A percentile compares a stretch with the other conserved stretches of the same genome.
phyloP scores from a whole-genome alignment of 257 asterid genomes.

The Leptodermis oblonga region DNA sequence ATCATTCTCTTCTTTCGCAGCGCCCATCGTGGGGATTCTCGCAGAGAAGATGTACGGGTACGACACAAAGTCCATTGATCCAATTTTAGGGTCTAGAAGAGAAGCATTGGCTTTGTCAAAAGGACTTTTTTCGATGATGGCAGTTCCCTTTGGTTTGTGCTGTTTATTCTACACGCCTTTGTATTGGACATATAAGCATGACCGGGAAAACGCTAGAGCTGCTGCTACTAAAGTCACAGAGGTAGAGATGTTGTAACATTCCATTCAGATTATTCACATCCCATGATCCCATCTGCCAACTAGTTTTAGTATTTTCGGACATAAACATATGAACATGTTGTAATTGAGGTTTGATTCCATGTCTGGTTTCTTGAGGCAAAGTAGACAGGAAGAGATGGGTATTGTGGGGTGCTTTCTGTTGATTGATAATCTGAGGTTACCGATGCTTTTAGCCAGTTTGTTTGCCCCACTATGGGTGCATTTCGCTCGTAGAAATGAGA shows the following conservation, averaged over 20 bases:
- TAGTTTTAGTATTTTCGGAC: not conserved
- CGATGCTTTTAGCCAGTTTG: not conserved
- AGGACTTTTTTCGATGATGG: constrained; percentile 91
- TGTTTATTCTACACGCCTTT: constrained; percentile 83
- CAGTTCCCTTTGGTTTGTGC: constrained; percentile 81
- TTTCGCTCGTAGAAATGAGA: too few relatives aligned
- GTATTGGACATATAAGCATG: constrained; percentile 83
- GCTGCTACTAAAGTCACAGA: constrained; percentile 63
- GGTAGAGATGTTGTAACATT: constrained; percentile 60
- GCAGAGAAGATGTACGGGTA: constrained; percentile 83
- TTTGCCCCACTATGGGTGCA: not conserved
- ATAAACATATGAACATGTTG: not conserved
- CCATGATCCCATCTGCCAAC: not conserved
- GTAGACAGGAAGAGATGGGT: not conserved
- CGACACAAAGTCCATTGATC: constrained; percentile 72
- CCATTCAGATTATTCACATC: not conserved
- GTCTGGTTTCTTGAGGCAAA: not conserved
- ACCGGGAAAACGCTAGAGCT: constrained; percentile 67
- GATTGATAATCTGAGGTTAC: not conserved
- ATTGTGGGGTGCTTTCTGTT: too few relatives aligned
- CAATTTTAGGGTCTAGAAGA: constrained; percentile 54
- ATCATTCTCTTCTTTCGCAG: constrained; percentile 90
- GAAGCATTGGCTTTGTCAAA: constrained; percentile 82
- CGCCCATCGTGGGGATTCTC: constrained; percentile 86
- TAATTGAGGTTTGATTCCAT: not conserved